Conservation (phyloP, 768 basidiomycete genomes). For the Lactarius quietus region DNA sequence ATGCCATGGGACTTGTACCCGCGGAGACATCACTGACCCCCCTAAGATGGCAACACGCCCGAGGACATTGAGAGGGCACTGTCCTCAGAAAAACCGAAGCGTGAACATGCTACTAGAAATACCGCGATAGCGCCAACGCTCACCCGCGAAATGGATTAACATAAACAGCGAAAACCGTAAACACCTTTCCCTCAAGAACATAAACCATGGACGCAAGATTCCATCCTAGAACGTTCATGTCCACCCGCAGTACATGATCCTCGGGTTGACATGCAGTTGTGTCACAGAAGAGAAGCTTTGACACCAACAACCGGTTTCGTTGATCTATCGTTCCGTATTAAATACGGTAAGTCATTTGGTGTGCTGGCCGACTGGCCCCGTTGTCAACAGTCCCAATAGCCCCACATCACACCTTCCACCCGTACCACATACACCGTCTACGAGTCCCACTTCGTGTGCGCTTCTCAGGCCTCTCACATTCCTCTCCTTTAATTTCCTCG, state of each 20-base stretch:
- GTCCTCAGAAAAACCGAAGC: neutral
- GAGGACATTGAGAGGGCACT: neutral
- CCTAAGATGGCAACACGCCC: neutral
- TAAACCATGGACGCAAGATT: too few relatives aligned
- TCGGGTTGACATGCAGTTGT: neutral
- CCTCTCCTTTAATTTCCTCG: neutral
- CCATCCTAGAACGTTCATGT: too few relatives aligned
- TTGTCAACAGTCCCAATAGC: neutral
- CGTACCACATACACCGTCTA: neutral
- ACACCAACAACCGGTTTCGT: neutral
- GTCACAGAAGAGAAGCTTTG: neutral
- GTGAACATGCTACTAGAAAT: neutral
- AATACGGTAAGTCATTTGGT: neutral
- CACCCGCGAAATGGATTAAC: too few relatives aligned
- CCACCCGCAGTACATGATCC: too few relatives aligned
- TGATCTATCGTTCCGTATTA: too few relatives aligned
- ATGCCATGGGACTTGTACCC: too few relatives aligned
- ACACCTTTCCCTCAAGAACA: too few relatives aligned
- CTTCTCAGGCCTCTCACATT: slow-evolving; percentile 1
- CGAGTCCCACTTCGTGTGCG: neutral
- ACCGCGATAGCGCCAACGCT: too few relatives aligned
- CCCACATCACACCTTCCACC: neutral
- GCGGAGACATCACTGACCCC: neutral
- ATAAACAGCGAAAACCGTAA: too few relatives aligned
- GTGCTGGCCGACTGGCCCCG: neutral